phyloP scores from a whole-genome alignment of 257 asterid species.

The Penstemon newberryi region DNA sequence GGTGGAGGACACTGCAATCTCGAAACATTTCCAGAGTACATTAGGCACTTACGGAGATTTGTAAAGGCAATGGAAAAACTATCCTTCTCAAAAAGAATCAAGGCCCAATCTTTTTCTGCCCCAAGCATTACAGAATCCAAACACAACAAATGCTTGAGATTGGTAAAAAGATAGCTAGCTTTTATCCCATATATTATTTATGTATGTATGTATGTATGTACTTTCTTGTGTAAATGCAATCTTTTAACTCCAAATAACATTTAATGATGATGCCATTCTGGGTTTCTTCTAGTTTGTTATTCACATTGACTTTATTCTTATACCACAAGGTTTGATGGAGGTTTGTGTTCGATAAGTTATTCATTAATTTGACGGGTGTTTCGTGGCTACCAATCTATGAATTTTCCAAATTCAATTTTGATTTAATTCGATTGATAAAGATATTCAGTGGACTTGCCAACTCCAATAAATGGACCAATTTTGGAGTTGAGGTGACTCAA shows the following conservation, averaged over 20 bases:
- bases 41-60: slow-evolving; percentile 77
- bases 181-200: slow-evolving; percentile 8
- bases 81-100: slow-evolving; percentile 68
- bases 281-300: not conserved
- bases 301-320: not conserved
- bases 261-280: not conserved
- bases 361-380: not conserved
- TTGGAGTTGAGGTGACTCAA: no score
- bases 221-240: not conserved
- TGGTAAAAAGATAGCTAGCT: slow-evolving; percentile 49
- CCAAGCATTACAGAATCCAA: slow-evolving; percentile 50
- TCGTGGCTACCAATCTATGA: no score
- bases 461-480: no score
- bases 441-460: no score
- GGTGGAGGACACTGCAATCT: slow-evolving; percentile 99
- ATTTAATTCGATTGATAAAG: no score
- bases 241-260: not conserved
- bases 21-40: slow-evolving; percentile 90
- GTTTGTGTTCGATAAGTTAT: not conserved
- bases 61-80: slow-evolving; percentile 83
- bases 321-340: not conserved
- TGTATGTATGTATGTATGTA: not conserved
- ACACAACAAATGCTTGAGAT: slow-evolving; percentile 80
- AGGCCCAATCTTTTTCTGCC: slow-evolving; percentile 30
- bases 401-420: no score